Evolutionary conservation across 352 stramenopile species (phyloP).

Genomic region (Phytophthora cactorum): DNA sequence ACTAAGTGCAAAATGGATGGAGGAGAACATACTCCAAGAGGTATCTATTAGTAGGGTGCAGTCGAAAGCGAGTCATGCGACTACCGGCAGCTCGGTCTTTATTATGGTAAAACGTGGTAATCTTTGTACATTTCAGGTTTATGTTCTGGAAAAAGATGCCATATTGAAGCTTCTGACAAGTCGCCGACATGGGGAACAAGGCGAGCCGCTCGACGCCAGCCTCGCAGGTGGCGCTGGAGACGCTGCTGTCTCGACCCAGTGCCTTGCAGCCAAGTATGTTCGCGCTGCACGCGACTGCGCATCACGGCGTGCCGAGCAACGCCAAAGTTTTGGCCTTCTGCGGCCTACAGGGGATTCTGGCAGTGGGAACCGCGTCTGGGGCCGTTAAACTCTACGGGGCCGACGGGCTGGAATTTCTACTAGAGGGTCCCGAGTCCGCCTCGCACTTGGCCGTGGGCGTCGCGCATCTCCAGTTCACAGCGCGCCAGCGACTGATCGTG

Average conservation of each 20-base stretch:
- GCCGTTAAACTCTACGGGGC: constrained; percentile 73
- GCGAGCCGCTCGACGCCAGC: constrained; percentile 42
- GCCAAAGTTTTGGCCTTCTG: constrained; percentile 67
- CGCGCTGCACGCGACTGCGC: constrained; percentile 46
- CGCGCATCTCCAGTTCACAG: constrained; percentile 68
- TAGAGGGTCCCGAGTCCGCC: constrained; percentile 44
- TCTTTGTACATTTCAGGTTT: not conserved
- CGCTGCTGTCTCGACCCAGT: constrained; percentile 44
- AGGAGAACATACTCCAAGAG: too few relatives aligned
- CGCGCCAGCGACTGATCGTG: constrained; percentile 64
- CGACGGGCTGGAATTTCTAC: constrained; percentile 64
- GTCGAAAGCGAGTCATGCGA: too few relatives aligned
- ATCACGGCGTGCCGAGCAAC: constrained; percentile 78
- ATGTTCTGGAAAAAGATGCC: not conserved
- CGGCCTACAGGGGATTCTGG: constrained; percentile 65
- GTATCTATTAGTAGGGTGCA: too few relatives aligned
- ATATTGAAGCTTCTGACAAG: constrained; percentile 18
- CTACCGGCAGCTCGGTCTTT: not conserved
- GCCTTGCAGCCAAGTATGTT: constrained; percentile 57
- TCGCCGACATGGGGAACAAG: constrained; percentile 73
- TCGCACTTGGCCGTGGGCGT: constrained; percentile 52
- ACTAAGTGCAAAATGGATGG: too few relatives aligned
- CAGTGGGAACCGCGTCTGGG: constrained; percentile 66
- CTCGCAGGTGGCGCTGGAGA: constrained; percentile 50
- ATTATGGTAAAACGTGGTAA: not conserved